Evolutionary conservation across 2,329 filamentous ascomycete genomes (phyloP).

Genomic region (Coleophoma cylindrospora): DNA sequence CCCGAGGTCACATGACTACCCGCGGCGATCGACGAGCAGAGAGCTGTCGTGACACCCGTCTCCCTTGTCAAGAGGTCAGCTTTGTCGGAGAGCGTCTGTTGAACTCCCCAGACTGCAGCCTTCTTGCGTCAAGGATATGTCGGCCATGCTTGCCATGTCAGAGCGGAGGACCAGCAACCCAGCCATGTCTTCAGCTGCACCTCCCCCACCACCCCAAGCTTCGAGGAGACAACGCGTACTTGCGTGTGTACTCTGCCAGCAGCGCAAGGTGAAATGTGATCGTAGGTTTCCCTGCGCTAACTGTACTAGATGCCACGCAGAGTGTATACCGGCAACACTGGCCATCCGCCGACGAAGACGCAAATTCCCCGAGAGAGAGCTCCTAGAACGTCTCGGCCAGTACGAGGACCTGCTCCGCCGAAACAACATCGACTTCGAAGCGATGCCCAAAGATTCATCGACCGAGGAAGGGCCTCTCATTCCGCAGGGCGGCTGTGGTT

Average conservation of each 20-base stretch:
- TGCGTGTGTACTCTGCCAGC: constrained; percentile 67
- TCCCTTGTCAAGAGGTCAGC: no score
- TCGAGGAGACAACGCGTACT: constrained; percentile 10
- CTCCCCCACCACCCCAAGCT: constrained; percentile 1
- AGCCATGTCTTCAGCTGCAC: no score
- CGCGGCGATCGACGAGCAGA: no score
- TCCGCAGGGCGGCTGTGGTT: constrained; percentile 11
- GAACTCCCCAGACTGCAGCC: no score
- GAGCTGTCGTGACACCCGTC: no score
- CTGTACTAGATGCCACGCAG: constrained; percentile 56
- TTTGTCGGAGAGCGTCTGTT: no score
- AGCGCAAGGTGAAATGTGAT: constrained; percentile 71
- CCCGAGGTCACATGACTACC: no score
- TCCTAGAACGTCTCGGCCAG: constrained; percentile 20
- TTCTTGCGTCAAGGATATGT: no score
- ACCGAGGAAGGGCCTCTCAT: constrained; percentile 13
- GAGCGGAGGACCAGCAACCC: no score
- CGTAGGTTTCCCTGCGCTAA: constrained; percentile 67
- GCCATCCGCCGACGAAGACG: constrained; percentile 56
- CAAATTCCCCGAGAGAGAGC: constrained; percentile 23
- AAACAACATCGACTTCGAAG: constrained; percentile 22
- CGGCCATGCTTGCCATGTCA: no score
- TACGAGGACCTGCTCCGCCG: constrained; percentile 24
- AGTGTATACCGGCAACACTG: constrained; percentile 56
- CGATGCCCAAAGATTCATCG: constrained; percentile 18